phyloP scores from a whole-genome alignment of 2,329 filamentous ascomycete genomes.

The Fusarium musae region DNA sequence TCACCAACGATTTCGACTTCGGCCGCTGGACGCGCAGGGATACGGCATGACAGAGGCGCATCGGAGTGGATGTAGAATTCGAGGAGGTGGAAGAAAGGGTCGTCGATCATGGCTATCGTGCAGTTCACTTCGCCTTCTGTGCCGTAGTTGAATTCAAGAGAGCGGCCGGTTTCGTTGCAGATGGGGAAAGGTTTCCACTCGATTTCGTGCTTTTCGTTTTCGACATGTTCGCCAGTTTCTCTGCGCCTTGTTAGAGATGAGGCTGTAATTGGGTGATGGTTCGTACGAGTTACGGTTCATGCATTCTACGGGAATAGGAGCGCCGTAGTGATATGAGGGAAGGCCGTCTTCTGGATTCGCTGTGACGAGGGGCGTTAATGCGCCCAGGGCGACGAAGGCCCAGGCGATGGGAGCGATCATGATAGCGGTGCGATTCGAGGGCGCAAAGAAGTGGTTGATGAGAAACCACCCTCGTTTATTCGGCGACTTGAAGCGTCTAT shows the following conservation, averaged over 20 bases:
- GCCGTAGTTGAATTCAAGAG: conserved; percentile 89
- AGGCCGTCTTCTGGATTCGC: conserved; percentile 56
- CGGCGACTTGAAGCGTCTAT: conserved; percentile 19
- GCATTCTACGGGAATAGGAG: conserved; percentile 75
- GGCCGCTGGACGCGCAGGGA: conserved; percentile 78
- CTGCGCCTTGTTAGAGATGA: conserved; percentile 55
- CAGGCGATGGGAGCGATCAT: conserved; percentile 34
- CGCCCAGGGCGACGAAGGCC: conserved; percentile 37
- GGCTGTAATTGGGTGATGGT: background rate
- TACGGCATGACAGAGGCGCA: conserved; percentile 89
- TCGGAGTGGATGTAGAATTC: conserved; percentile 99
- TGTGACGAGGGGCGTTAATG: conserved; percentile 43
- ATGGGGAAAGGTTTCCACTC: conserved; percentile 91
- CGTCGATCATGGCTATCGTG: conserved; percentile 80
- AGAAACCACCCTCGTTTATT: conserved; percentile 9
- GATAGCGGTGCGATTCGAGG: background rate
- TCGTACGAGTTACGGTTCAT: conserved; percentile 78
- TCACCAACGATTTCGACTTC: conserved; percentile 67
- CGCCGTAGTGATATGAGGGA: conserved; percentile 74
- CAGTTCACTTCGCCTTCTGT: conserved; percentile 84
- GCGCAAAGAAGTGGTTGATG: background rate
- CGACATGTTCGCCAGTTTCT: conserved; percentile 90
- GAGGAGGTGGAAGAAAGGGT: conserved; percentile 87
- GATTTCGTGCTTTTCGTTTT: conserved; percentile 81
- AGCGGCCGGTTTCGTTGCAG: conserved; percentile 87